These are phyloP conservation scores for Nitzschia sp. DNA, from an alignment of 108 stramenopile species.

Conservation along the genomic window DNA sequence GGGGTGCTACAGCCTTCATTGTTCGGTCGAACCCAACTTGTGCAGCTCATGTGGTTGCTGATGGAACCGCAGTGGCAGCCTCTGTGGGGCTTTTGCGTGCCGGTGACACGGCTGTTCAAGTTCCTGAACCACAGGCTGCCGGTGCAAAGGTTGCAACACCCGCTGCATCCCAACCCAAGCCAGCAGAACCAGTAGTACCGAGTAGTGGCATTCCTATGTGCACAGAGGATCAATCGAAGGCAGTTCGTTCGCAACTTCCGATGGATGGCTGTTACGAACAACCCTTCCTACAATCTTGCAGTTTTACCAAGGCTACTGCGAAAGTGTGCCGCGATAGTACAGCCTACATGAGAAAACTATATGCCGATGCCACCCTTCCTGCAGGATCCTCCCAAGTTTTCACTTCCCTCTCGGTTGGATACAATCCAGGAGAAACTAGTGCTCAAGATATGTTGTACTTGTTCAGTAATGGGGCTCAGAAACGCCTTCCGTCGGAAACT, in stretches of 20 bases:
- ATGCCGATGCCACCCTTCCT: background rate
- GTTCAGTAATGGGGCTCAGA: background rate
- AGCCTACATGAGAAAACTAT: constrained; percentile 2
- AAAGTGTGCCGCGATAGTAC: background rate
- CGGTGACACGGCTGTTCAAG: background rate
- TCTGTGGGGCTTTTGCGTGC: background rate
- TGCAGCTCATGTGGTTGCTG: background rate
- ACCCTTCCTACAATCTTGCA: constrained; percentile 16
- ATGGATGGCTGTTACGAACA: background rate
- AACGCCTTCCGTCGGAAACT: background rate
- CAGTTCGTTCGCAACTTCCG: constrained; percentile 12
- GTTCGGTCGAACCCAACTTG: constrained; percentile 5
- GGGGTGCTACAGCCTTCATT: constrained; percentile 14
- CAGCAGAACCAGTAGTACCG: background rate
- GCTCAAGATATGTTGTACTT: constrained; percentile 9
- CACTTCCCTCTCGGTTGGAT: constrained; percentile 3
- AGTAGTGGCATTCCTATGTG: background rate
- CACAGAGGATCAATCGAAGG: constrained; percentile 1
- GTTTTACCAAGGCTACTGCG: constrained; percentile 27
- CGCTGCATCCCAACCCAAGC: background rate
- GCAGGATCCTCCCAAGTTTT: background rate
- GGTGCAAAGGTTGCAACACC: background rate
- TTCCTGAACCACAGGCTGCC: background rate
- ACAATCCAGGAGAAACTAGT: background rate
- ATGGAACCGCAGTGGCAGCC: too few species aligned